Conservation (phyloP, 768 basidiomycete genomes). For the Lentinus brumalis region DNA sequence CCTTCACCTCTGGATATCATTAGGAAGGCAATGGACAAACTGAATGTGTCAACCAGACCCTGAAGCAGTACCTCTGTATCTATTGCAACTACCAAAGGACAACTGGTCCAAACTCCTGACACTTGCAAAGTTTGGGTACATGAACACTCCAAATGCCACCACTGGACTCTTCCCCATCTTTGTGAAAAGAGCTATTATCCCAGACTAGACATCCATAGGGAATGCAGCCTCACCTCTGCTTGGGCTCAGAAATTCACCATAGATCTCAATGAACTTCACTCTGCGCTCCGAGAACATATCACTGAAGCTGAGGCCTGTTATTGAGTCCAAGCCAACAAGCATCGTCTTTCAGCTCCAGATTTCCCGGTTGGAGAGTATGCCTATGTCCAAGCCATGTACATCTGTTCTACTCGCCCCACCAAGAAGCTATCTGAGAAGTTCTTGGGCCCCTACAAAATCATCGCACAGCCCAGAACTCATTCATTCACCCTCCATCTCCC, state of each 20-base stretch:
- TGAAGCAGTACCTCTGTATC: conserved; percentile 39
- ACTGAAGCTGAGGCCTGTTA: conserved; percentile 18
- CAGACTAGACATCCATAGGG: conserved; percentile 25
- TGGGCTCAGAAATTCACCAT: conserved; percentile 23
- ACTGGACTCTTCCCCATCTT: conserved; percentile 21
- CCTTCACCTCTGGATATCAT: conserved; percentile 43
- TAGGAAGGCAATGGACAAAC: conserved; percentile 43
- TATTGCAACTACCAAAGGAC: conserved; percentile 41
- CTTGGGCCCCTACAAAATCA: conserved; percentile 25
- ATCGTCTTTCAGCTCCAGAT: not conserved
- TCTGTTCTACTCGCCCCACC: conserved; percentile 1
- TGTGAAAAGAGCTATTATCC: conserved; percentile 12
- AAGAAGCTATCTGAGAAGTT: conserved; percentile 29
- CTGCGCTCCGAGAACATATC: conserved; percentile 20
- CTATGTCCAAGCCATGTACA: not conserved
- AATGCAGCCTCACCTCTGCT: conserved; percentile 11
- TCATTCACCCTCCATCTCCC: conserved; percentile 27
- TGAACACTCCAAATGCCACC: conserved; percentile 36
- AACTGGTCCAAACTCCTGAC: conserved; percentile 43
- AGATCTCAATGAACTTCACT: conserved; percentile 25
- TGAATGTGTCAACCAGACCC: conserved; percentile 38
- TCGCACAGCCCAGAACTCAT: conserved; percentile 21
- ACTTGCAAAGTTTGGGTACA: conserved; percentile 43
- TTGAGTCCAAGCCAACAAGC: too few species aligned
- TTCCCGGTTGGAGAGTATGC: conserved; percentile 1